phyloP scores from a whole-genome alignment of 2,329 filamentous ascomycete species.

The Dactylellina leptospora region DNA sequence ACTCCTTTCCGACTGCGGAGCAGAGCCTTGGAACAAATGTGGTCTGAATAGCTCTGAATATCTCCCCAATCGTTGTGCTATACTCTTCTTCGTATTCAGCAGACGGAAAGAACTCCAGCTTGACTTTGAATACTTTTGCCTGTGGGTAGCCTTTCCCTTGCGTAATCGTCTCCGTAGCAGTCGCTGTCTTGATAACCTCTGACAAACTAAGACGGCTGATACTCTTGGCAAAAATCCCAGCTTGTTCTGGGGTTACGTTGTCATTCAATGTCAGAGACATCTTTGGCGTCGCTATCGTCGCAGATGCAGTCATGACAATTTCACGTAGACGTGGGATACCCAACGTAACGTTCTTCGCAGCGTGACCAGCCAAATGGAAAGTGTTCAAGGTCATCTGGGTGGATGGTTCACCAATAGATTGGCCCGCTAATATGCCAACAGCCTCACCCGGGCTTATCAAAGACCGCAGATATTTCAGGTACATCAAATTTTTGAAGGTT shows the following conservation, averaged over 20 bases:
- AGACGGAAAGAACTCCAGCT: constrained; percentile 82
- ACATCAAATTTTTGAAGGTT: constrained; percentile 82
- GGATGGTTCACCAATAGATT: constrained; percentile 95
- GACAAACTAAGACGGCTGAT: constrained; percentile 86
- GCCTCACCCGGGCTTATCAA: constrained; percentile 95
- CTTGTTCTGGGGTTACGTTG: constrained; percentile 74
- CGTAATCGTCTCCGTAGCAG: constrained; percentile 80
- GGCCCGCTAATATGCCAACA: constrained; percentile 93
- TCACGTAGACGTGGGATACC: constrained; percentile 97
- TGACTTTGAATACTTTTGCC: constrained; percentile 85
- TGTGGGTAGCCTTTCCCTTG: constrained; percentile 73
- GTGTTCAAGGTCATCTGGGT: constrained; percentile 99
- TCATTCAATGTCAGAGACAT: constrained; percentile 85
- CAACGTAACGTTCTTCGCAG: constrained; percentile 96
- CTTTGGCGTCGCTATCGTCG: constrained; percentile 84
- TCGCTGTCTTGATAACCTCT: constrained; percentile 82
- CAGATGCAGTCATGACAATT: constrained; percentile 96
- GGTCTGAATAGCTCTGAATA: constrained; percentile 79
- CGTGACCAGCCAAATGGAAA: constrained; percentile 98
- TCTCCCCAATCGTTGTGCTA: constrained; percentile 79
- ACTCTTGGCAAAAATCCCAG: constrained; percentile 84
- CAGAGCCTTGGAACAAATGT: constrained; percentile 79
- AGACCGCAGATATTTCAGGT: constrained; percentile 91
- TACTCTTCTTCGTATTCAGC: constrained; percentile 87
- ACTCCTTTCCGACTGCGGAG: constrained; percentile 75